Evolutionary conservation across 163 green algal genomes (phyloP).

Genomic region (Chlamydomonas reinhardtii): DNA sequence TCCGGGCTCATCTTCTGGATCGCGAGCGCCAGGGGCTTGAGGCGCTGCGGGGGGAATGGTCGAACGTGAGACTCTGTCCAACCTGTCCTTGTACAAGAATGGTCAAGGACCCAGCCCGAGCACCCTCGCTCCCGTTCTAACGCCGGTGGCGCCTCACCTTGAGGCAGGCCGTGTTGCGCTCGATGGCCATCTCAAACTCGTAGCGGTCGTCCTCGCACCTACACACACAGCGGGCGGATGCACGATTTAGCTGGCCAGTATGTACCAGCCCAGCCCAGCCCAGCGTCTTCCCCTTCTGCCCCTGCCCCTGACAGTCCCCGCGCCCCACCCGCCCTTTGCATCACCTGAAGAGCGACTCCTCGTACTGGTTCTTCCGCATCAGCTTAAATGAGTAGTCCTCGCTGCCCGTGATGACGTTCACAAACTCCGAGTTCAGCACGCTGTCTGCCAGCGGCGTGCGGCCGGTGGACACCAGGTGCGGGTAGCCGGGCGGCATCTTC

Average conservation of each 20-base stretch:
- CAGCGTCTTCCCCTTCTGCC: background rate
- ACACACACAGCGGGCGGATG: background rate
- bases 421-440: slow-evolving; percentile 94
- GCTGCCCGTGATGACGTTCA: slow-evolving; percentile 94
- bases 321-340: background rate
- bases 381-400: slow-evolving; percentile 98
- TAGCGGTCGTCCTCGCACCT: slow-evolving; percentile 70
- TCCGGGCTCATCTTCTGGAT: slow-evolving; percentile 69
- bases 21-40: slow-evolving; percentile 60
- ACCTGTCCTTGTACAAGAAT: too few relatives aligned
- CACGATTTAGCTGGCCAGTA: background rate
- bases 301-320: too few relatives aligned
- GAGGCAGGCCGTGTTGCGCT: slow-evolving; percentile 85
- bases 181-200: slow-evolving; percentile 97
- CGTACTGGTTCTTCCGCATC: slow-evolving; percentile 99
- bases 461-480: slow-evolving; percentile 63
- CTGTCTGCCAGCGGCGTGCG: slow-evolving; percentile 70
- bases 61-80: too few relatives aligned
- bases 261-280: too few relatives aligned
- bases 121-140: too few relatives aligned
- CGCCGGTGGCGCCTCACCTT: slow-evolving; percentile 35
- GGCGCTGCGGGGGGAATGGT: slow-evolving; percentile 31
- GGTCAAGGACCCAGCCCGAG: too few relatives aligned
- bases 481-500: slow-evolving; percentile 88
- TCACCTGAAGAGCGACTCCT: slow-evolving; percentile 86